A percentile compares a stretch with the other conserved stretches of the same genome.
These are phyloP conservation scores for Sugiyamaella grinbergsii DNA, from an alignment of 1,139 yeast genomes.

Conservation along the genomic window DNA sequence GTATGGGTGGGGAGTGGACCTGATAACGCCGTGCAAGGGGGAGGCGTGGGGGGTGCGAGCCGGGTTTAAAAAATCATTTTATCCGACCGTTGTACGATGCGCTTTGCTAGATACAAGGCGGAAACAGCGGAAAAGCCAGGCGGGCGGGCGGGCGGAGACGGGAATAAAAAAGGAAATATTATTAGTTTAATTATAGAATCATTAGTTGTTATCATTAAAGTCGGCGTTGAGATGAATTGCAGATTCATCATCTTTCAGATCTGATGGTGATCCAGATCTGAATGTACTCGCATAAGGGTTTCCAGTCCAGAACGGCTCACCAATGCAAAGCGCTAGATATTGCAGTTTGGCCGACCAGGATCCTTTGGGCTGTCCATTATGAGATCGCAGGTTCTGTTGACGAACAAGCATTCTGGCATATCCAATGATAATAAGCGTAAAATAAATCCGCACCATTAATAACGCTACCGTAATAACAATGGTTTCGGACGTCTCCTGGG, in stretches of 20 bases:
- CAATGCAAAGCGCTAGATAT: conserved; percentile 34
- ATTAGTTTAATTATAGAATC: neutral
- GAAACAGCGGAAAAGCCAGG: too few relatives aligned
- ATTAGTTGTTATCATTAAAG: conserved; percentile 12
- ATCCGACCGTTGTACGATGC: neutral
- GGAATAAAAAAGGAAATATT: neutral
- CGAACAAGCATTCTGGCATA: conserved; percentile 53
- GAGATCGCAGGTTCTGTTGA: conserved; percentile 40
- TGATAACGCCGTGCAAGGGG: conserved; percentile 2
- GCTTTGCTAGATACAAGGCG: too few relatives aligned
- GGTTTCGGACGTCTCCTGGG: conserved; percentile 72
- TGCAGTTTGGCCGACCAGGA: conserved; percentile 40
- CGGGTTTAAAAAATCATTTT: neutral
- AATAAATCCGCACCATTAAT: conserved; percentile 61
- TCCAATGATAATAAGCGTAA: conserved; percentile 62
- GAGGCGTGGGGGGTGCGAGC: conserved; percentile 1
- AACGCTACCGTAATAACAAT: conserved; percentile 57
- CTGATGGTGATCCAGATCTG: conserved; percentile 7
- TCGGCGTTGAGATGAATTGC: conserved; percentile 14
- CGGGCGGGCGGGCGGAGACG: too few relatives aligned
- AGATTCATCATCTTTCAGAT: conserved; percentile 15
- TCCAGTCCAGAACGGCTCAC: conserved; percentile 52
- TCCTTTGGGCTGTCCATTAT: conserved; percentile 42
- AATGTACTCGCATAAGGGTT: conserved; percentile 40
- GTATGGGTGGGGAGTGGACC: neutral